These are phyloP conservation scores for Marasmius tenuissimus DNA, from an alignment of 1,284 basidiomycete genomes.

Conservation along the genomic window DNA sequence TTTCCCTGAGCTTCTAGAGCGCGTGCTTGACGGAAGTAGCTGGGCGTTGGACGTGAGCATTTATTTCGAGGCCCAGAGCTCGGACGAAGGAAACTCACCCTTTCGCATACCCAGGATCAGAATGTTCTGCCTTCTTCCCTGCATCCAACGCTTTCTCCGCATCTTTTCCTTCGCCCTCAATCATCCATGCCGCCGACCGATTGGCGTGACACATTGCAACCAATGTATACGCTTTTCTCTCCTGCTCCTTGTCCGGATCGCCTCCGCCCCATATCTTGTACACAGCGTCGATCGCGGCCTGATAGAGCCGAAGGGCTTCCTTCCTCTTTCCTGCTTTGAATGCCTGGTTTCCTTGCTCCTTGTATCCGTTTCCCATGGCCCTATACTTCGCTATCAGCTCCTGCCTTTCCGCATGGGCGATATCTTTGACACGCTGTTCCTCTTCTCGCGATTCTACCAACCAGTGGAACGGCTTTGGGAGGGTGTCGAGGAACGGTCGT, in stretches of 20 bases:
- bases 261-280: neutral
- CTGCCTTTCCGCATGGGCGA: constrained; percentile 14
- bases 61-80: no score
- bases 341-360: neutral
- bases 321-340: neutral
- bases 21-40: neutral
- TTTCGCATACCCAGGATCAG: neutral
- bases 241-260: neutral
- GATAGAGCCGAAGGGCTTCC: neutral
- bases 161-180: neutral
- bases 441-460: constrained; percentile 33
- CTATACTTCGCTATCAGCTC: neutral
- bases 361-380: neutral
- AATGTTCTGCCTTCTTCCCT: neutral
- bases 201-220: neutral
- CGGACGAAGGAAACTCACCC: neutral
- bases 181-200: neutral
- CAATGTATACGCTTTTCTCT: neutral
- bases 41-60: neutral
- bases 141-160: neutral
- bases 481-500: constrained; percentile 35
- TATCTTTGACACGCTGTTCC: constrained; percentile 24
- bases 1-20: neutral
- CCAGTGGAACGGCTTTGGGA: constrained; percentile 36
- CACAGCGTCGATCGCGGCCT: neutral